Percentiles rank a stretch among this genome's conserved stretches.
Evolutionary conservation across 805 yeast species (phyloP).

Genomic region (Nakazawaea molendinolei): DNA sequence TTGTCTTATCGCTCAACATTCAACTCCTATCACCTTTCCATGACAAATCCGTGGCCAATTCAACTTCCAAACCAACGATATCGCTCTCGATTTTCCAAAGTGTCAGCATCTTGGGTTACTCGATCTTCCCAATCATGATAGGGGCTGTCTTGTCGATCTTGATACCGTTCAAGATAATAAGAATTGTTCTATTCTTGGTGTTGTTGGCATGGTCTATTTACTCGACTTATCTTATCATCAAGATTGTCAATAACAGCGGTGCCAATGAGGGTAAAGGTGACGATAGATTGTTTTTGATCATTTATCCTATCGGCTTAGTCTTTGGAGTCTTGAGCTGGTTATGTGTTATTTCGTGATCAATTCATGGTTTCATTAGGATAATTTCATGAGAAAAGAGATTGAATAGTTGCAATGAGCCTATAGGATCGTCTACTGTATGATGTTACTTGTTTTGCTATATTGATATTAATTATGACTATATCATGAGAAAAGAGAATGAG

Average conservation of each 20-base stretch:
- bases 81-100: conserved; percentile 49
- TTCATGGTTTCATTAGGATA: not conserved
- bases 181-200: conserved; percentile 33
- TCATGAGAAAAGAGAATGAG: conserved; percentile 12
- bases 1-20: conserved; percentile 44
- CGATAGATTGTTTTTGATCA: conserved; percentile 44
- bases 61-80: conserved; percentile 22
- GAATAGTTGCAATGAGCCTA: conserved; percentile 9
- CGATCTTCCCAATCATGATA: conserved; percentile 45
- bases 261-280: conserved; percentile 40
- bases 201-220: conserved; percentile 45
- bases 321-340: conserved; percentile 50
- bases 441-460: no score
- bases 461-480: conserved; percentile 3
- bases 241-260: conserved; percentile 33
- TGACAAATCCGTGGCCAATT: conserved; percentile 22
- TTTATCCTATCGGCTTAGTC: conserved; percentile 47
- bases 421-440: no score
- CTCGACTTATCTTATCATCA: conserved; percentile 44
- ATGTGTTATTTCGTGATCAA: conserved; percentile 36
- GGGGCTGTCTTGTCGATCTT: conserved; percentile 41
- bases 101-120: conserved; percentile 48
- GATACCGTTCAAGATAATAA: conserved; percentile 33
- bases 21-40: conserved; percentile 46
- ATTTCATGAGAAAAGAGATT: conserved; percentile 13